Evolutionary conservation across 2,329 filamentous ascomycete genomes (phyloP).

Genomic region (Moelleriella libera): DNA sequence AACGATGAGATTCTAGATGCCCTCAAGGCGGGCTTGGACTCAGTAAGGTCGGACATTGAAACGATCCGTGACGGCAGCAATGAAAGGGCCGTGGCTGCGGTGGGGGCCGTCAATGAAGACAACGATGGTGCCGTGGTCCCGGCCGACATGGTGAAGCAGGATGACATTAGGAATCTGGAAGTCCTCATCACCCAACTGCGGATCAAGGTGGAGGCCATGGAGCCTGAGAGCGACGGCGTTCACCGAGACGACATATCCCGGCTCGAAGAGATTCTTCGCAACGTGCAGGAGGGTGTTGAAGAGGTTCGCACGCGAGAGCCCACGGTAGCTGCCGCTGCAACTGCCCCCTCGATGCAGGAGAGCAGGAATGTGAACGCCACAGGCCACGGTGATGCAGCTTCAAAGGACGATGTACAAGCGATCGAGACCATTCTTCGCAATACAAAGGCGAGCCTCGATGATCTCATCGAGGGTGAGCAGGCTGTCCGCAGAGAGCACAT

Average conservation of each 20-base stretch:
- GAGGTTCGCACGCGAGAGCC: constrained; percentile 23
- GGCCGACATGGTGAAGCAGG: constrained; percentile 42
- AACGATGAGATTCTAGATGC: constrained; percentile 85
- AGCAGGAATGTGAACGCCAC: constrained; percentile 7
- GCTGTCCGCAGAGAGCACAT: constrained; percentile 52
- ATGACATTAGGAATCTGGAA: constrained; percentile 78
- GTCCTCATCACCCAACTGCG: constrained; percentile 68
- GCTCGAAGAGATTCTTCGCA: constrained; percentile 36
- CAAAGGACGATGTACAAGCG: constrained; percentile 70
- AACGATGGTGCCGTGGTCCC: constrained; percentile 17
- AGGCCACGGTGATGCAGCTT: constrained; percentile 22
- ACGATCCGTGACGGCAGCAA: constrained; percentile 48
- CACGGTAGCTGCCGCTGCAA: not conserved
- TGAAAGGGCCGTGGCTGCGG: constrained; percentile 38
- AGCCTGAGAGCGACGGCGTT: constrained; percentile 18
- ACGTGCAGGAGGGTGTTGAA: constrained; percentile 33
- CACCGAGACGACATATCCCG: constrained; percentile 40
- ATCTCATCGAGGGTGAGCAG: constrained; percentile 59
- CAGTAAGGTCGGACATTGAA: constrained; percentile 65
- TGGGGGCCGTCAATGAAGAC: constrained; percentile 22
- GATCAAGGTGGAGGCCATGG: constrained; percentile 58
- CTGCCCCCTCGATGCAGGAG: constrained; percentile 5
- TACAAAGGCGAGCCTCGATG: constrained; percentile 77
- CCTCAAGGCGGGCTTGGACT: constrained; percentile 66
- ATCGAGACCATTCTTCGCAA: constrained; percentile 85